A percentile compares a stretch with the other conserved stretches of the same genome.
These are phyloP conservation scores for Talaromyces sp. DNA, from an alignment of 2,329 filamentous ascomycete genomes.

Conservation along the genomic window DNA sequence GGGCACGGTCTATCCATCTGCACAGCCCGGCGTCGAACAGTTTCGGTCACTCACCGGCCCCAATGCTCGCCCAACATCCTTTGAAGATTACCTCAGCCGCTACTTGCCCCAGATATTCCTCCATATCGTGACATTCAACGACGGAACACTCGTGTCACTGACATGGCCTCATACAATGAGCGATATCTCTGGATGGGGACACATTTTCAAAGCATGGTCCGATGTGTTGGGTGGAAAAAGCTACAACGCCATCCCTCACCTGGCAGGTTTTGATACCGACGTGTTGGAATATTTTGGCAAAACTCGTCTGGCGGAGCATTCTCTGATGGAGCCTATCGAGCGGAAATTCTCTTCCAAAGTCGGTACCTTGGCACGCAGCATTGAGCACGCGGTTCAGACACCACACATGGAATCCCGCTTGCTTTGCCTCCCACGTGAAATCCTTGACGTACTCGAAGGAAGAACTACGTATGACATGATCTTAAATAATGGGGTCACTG, in stretches of 20 bases:
- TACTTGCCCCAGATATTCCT: neutral
- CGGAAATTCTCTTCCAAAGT: neutral
- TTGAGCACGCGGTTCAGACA: neutral
- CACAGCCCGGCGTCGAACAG: constrained; percentile 1
- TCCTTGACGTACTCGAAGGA: neutral
- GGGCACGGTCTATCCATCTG: neutral
- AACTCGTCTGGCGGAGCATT: neutral
- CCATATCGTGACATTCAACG: constrained; percentile 5
- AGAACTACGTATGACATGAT: neutral
- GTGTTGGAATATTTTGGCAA: neutral
- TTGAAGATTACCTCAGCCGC: neutral
- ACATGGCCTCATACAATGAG: neutral
- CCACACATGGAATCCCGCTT: neutral
- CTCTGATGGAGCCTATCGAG: neutral
- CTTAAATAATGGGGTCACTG: neutral
- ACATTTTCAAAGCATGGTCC: neutral
- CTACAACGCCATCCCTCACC: neutral
- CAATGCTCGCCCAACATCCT: neutral
- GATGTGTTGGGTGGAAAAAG: neutral
- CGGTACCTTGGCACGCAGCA: neutral
- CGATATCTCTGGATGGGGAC: neutral
- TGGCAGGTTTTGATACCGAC: constrained; percentile 6
- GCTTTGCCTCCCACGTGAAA: neutral
- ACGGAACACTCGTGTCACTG: constrained; percentile 4
- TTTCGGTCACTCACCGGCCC: neutral